Evolutionary conservation across 176 grass and related monocot genomes (phyloP), one percentile per base, ranked within the genome.

Genomic region (Oryza coarctata): DNA sequence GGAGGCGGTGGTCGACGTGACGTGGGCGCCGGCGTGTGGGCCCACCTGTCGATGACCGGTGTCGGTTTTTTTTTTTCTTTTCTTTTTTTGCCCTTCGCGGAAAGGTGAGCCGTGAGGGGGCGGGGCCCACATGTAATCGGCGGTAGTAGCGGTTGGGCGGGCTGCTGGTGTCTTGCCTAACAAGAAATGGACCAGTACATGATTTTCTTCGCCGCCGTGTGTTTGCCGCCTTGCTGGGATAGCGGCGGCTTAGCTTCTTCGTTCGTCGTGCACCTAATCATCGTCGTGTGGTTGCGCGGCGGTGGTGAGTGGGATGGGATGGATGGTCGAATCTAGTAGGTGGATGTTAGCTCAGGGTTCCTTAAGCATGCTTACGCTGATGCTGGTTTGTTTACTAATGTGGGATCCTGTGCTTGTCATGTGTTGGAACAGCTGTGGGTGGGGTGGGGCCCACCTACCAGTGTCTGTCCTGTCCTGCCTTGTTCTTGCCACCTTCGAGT

Each of bases 391-490:
- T 25, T 60, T 25, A 60, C 22, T 61, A 39, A 47, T 38, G 45
- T 5, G 38, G 61, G 75, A 71, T 85, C 85, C 71, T 57, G 52
- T 43, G 34, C 70, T 67, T 73, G 73, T 72, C 78, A 73, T 67
- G 44, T 14, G 70, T 74, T 74, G 57, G 77, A 32, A 22, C 70
- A 33, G 61, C 62, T 69, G 43, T 20, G 33, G 25, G 18, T 74
- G 57, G 57, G 22, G 2, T 5, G 20, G 55, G 55, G 22, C 20
- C 55, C 55, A 25, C 55, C 36, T 33, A 18, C 26, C 6, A 6
- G 76, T 36, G 84, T 60, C 22, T 25, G 50, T 52, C 47, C 15
- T 18, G 15, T 8, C 45, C 62, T 20, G 69, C 76, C 27, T 47
- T 70, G 76, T 85, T 79, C n/a, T 10, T 72, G 80, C 58, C 80